Conservation (phyloP, 2,329 filamentous ascomycete genomes). For the Dactylella cylindrospora region DNA sequence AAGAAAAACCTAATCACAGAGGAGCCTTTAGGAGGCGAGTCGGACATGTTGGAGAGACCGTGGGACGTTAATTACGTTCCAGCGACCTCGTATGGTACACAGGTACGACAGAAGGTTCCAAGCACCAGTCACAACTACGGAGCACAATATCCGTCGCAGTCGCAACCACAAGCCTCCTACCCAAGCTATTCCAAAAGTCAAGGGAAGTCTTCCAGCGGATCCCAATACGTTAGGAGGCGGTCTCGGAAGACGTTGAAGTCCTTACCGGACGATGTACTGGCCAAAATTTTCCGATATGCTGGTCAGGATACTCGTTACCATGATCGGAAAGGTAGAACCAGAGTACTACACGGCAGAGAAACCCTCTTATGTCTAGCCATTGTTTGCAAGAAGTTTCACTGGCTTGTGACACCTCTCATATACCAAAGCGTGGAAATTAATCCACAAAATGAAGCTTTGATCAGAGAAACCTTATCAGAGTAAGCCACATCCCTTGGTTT, state of each 20-base stretch:
- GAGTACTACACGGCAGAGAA: constrained; percentile 21
- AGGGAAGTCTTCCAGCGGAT: constrained; percentile 40
- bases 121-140: constrained; percentile 39
- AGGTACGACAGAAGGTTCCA: constrained; percentile 42
- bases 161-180: constrained; percentile 29
- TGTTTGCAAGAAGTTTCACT: constrained; percentile 36
- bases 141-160: constrained; percentile 41
- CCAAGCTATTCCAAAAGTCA: constrained; percentile 42
- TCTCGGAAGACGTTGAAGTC: constrained; percentile 39
- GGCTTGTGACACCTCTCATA: constrained; percentile 37
- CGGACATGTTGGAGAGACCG: constrained; percentile 45
- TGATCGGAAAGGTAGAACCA: constrained; percentile 30
- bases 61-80: constrained; percentile 45
- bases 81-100: constrained; percentile 43
- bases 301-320: constrained; percentile 24
- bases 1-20: constrained; percentile 13
- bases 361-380: constrained; percentile 28
- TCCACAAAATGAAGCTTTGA: constrained; percentile 40
- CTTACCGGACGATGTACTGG: constrained; percentile 36
- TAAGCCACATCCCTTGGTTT: constrained; percentile 8
- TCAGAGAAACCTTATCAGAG: constrained; percentile 32
- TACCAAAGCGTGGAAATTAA: constrained; percentile 39
- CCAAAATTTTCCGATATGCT: constrained; percentile 42
- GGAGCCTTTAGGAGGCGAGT: constrained; percentile 24
- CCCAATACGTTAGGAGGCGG: constrained; percentile 35